These are phyloP conservation scores for Neofusicoccum cordaticola DNA, from an alignment of 2,329 filamentous ascomycete genomes.

Conservation along the genomic window DNA sequence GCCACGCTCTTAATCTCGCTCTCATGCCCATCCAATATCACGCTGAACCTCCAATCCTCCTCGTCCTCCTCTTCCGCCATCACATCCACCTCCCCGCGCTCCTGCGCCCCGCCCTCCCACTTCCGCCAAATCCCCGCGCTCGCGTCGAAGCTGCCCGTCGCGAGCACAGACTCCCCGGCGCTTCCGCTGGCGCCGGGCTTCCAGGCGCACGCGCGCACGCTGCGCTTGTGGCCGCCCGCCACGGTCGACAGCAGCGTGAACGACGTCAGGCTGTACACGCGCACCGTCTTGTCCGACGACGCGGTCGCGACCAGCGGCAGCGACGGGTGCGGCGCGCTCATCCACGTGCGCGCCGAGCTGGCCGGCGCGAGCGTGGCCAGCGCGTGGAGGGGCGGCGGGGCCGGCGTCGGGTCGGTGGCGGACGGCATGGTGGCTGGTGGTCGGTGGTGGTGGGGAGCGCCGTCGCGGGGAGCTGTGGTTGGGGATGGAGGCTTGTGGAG, in stretches of 20 bases:
- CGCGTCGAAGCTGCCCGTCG: conserved; percentile 90
- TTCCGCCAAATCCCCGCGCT: conserved; percentile 68
- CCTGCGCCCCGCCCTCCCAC: conserved; percentile 56
- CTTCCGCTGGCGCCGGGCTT: conserved; percentile 66
- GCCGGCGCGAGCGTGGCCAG: conserved; percentile 55
- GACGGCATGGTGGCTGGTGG: not conserved
- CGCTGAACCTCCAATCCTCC: conserved; percentile 88
- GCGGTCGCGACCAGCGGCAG: conserved; percentile 86
- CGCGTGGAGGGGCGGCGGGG: conserved; percentile 29
- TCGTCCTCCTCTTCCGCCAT: conserved; percentile 46
- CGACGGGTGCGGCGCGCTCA: conserved; percentile 77
- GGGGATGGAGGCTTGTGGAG: not conserved
- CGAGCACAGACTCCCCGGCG: conserved; percentile 66
- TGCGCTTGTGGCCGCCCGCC: conserved; percentile 84
- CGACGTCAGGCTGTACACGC: conserved; percentile 81
- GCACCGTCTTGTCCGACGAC: conserved; percentile 80
- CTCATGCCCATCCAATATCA: conserved; percentile 92
- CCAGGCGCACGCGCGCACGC: conserved; percentile 83
- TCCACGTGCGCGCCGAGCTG: conserved; percentile 70
- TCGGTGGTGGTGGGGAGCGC: not conserved
- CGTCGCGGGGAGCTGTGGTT: too few relatives aligned
- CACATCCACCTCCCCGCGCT: conserved; percentile 39
- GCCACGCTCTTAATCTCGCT: conserved; percentile 82
- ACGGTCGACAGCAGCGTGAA: conserved; percentile 77
- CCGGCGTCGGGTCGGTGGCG: not conserved